Evolutionary conservation across 805 yeast species (phyloP), one percentile per base, ranked within the genome.

Genomic region (Metschnikowia anglica): DNA sequence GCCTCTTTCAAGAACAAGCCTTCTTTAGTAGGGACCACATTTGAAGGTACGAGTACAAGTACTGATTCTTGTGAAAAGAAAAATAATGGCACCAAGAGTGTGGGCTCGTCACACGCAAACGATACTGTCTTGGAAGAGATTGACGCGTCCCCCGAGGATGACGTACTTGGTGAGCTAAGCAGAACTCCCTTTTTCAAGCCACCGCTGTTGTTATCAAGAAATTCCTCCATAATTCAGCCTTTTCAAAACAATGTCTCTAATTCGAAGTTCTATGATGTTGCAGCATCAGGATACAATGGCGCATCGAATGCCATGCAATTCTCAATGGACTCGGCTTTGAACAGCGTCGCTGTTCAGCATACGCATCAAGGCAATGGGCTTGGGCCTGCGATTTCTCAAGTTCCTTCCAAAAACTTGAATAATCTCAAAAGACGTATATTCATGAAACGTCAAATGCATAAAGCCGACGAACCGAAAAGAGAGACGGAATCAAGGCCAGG

Each of bases 311-410:
- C 74, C 9, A 49, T 62, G 39, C 67, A 60, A 37, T 60, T 65
- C 37, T 67, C 73, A 6, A 62, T 70, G 62, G 75, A 70, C 43
- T 64, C 74, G 11, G 57, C 65, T 3, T 52, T 65, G 30, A 64
- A 65, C 41, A 61, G 68, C 42, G 63, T 55, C 34, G 65, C 68
- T 5, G 45, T 45, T 31, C 52, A 46, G 37, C 38, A 47, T 16
- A 48, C 54, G 11, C 56, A 55, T 19, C 56, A 48, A 16, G 64
- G 64, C 2, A 81, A 81, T 56, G 86, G 87, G 0, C 59, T 80
- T 26, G 85, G 82, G 0, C 83, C 87, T 3, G 68, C 76, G 18
- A 73, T 73, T 25, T 75, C 85, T 2, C 75, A 76, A 40, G 82
- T 79, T 16, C 73, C 77, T 12, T 76, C 80, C 13, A 74, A 75